These are phyloP conservation scores for Psilocybe subaeruginosa DNA, from an alignment of 768 basidiomycete species.

Conservation along the genomic window DNA sequence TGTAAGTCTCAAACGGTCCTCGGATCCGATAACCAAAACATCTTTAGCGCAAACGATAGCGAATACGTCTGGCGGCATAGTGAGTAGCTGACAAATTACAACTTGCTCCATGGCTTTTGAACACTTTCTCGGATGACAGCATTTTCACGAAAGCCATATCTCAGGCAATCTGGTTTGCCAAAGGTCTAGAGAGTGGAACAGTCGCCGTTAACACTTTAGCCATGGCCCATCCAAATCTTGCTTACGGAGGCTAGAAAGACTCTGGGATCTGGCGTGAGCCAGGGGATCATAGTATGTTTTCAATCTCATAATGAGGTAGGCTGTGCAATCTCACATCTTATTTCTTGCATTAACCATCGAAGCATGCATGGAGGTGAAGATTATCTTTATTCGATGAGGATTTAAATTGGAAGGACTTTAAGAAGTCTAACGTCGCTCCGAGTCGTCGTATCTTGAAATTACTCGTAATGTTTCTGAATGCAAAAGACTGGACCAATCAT, in stretches of 20 bases:
- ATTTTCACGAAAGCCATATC: conserved; percentile 74
- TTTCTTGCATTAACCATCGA: background rate
- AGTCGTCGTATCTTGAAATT: too few species aligned
- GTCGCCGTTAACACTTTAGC: conserved; percentile 5
- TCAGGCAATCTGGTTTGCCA: conserved; percentile 64
- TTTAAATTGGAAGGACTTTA: background rate
- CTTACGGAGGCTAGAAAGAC: conserved; percentile 4
- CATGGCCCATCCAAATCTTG: background rate
- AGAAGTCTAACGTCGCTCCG: too few species aligned
- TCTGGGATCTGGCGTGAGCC: conserved; percentile 4
- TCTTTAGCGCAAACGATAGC: conserved; percentile 66
- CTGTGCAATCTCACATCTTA: background rate
- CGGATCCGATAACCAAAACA: background rate
- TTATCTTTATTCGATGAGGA: conserved; percentile 2
- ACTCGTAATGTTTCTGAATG: too few species aligned
- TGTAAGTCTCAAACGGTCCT: background rate
- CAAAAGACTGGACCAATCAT: too few species aligned
- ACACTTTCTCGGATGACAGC: conserved; percentile 37
- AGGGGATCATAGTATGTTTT: background rate
- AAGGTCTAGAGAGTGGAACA: conserved; percentile 42
- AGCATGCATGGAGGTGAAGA: conserved; percentile 1
- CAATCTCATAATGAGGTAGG: too few species aligned
- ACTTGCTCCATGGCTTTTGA: too few species aligned
- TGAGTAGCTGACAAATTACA: too few species aligned
- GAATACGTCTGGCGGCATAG: conserved; percentile 71